These are phyloP conservation scores for Halophytophthora batemanensis DNA, from an alignment of 352 stramenopile genomes.

Conservation along the genomic window DNA sequence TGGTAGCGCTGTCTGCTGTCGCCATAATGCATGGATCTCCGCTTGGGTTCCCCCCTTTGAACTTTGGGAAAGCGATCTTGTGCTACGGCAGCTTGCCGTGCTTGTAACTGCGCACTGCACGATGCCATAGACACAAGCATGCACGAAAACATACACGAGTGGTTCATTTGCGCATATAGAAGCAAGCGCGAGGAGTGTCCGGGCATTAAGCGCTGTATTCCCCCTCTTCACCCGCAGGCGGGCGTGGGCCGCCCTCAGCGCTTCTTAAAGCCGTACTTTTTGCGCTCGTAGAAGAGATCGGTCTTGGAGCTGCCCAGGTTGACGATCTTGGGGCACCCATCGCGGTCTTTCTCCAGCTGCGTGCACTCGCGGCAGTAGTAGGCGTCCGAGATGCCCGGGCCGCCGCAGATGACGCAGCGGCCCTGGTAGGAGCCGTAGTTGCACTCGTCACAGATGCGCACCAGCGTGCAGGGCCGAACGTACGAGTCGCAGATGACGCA, in stretches of 20 bases:
- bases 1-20: too few relatives aligned
- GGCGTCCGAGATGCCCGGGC: conserved; percentile 96
- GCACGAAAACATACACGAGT: background rate
- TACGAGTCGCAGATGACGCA: conserved; percentile 99
- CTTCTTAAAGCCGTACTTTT: conserved; percentile 97
- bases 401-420: conserved; percentile 98
- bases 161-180: background rate
- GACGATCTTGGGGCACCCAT: conserved; percentile 99
- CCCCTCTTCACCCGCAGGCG: background rate
- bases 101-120: background rate
- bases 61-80: too few relatives aligned
- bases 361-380: conserved; percentile 99
- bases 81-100: too few relatives aligned
- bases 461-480: conserved; percentile 95
- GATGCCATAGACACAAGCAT: background rate
- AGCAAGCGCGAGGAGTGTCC: background rate
- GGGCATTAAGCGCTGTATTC: background rate
- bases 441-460: conserved; percentile 99
- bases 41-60: too few relatives aligned
- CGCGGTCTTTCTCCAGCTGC: conserved; percentile 94
- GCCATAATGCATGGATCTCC: too few relatives aligned
- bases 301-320: conserved; percentile 95
- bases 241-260: conserved; percentile 41
- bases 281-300: conserved; percentile 99
- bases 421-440: conserved; percentile 98